These are phyloP conservation scores for Aspergillus wentii DNA, from an alignment of 495 filamentous ascomycete genomes.

Conservation along the genomic window DNA sequence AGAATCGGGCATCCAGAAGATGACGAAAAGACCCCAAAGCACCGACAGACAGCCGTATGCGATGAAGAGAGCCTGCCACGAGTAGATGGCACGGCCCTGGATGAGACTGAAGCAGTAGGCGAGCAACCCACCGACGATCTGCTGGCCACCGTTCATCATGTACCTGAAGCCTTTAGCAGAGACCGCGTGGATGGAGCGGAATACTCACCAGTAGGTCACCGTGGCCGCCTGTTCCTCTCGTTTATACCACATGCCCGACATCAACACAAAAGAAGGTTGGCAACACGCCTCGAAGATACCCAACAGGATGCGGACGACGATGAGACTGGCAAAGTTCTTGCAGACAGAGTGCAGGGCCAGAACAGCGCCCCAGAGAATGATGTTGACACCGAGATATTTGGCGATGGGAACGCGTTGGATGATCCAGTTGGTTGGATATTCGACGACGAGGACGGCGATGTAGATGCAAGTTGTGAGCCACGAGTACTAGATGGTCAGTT, in stretches of 20 bases:
- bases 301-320: constrained; percentile 55
- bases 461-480: constrained; percentile 53
- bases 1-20: constrained; percentile 44
- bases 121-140: constrained; percentile 50
- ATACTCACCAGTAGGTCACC: constrained; percentile 57
- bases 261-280: constrained; percentile 52
- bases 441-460: constrained; percentile 48
- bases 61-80: constrained; percentile 58
- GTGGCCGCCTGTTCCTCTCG: constrained; percentile 60
- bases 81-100: constrained; percentile 32
- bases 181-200: not conserved
- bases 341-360: constrained; percentile 57
- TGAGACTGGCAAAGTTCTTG: constrained; percentile 50
- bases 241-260: constrained; percentile 71
- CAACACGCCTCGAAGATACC: constrained; percentile 67
- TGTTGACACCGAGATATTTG: constrained; percentile 57
- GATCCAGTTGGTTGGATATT: constrained; percentile 54
- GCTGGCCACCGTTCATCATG: constrained; percentile 61
- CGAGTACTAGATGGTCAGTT: constrained; percentile 32
- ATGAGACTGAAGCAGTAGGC: constrained; percentile 57
- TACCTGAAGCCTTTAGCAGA: constrained; percentile 33
- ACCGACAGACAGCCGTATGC: constrained; percentile 52
- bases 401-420: constrained; percentile 57
- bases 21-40: constrained; percentile 44
- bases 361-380: constrained; percentile 54